phyloP scores from a whole-genome alignment of 148 eudicot genomes.

The Beta vulgaris region DNA sequence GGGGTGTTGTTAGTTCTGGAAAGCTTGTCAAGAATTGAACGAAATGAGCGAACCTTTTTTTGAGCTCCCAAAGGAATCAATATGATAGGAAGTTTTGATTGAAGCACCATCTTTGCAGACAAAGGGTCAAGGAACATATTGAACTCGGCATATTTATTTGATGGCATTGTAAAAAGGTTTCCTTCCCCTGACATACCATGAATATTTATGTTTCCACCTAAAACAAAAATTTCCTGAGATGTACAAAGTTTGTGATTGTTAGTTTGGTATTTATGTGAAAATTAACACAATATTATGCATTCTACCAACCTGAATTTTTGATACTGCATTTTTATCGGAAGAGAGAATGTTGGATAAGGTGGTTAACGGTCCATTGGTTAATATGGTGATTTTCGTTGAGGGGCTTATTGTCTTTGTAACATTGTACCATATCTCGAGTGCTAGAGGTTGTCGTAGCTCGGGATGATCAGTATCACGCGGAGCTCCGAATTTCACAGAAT shows the following conservation, averaged over 20 bases:
- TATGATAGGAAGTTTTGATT: slow-evolving; percentile 52
- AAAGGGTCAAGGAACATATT: slow-evolving; percentile 86
- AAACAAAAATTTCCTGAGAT: slow-evolving; percentile 63
- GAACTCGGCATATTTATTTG: slow-evolving; percentile 60
- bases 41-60: slow-evolving; percentile 37
- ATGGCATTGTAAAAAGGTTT: slow-evolving; percentile 55
- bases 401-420: slow-evolving; percentile 39
- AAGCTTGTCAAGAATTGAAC: slow-evolving; percentile 33
- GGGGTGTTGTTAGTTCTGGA: slow-evolving; percentile 44
- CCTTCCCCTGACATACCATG: slow-evolving; percentile 33
- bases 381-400: slow-evolving; percentile 47
- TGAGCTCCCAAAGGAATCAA: slow-evolving; percentile 64
- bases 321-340: slow-evolving; percentile 43
- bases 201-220: slow-evolving; percentile 60
- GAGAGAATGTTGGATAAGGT: slow-evolving; percentile 61
- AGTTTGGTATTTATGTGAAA: background rate
- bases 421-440: slow-evolving; percentile 68
- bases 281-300: background rate
- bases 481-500: slow-evolving; percentile 60
- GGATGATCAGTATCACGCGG: slow-evolving; percentile 68
- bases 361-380: slow-evolving; percentile 83
- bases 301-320: slow-evolving; percentile 46
- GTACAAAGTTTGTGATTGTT: background rate
- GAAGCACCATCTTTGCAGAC: slow-evolving; percentile 66
- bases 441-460: slow-evolving; percentile 65